Evolutionary conservation across 1,284 basidiomycete species (phyloP), one percentile per base, ranked within the genome.

Genomic region (Inonotus hispidus): DNA sequence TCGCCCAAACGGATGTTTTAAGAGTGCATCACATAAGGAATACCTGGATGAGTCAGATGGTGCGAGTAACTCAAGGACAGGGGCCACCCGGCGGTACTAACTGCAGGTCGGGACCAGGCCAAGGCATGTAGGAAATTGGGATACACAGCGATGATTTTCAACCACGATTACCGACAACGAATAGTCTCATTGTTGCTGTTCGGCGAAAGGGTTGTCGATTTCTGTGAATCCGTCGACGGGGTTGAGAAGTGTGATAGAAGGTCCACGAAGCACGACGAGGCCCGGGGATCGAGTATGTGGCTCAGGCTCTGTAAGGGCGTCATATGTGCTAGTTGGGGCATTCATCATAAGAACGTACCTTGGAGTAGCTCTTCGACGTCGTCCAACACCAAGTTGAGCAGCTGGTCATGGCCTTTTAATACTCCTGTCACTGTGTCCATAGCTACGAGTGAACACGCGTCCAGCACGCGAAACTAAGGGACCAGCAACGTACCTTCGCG

Each of bases 341-440:
- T 62, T 61, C 61, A 29, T 19, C 61, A 21, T 58, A 1, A 16
- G 29, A 37, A 70, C 75, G 67, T 71, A 88, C 92, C 84, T 72
- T 82, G 81, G 7, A 93, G 60, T 25, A 84, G 78, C 72, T 95
- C 94, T 68, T 87, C 81, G 3, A 95, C 92, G 60, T 95, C 88
- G 73, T 95, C 94, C 59, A 96, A 82, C 54, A 96, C 96, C 60
- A 99, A 85, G 74, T 99, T 99, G 68, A 99, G 84, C 47, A 99
- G 80, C 70, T 98, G 95, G 75, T 99, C 97, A 71, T 88, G 98
- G 13, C 96, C 96, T 75, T 99, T 99, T 65, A 99, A 77, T 13
- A 90, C 81, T 10, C 96, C 96, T 16, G 87, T 90, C 50, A 98
- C 97, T 98, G 7, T 57, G 23, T 58, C 45, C 16, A 57, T 43